A percentile compares a stretch with the other conserved stretches of the same genome.
These are phyloP conservation scores for Neurospora sp. DNA, from an alignment of 2,329 filamentous ascomycete species.

Conservation along the genomic window DNA sequence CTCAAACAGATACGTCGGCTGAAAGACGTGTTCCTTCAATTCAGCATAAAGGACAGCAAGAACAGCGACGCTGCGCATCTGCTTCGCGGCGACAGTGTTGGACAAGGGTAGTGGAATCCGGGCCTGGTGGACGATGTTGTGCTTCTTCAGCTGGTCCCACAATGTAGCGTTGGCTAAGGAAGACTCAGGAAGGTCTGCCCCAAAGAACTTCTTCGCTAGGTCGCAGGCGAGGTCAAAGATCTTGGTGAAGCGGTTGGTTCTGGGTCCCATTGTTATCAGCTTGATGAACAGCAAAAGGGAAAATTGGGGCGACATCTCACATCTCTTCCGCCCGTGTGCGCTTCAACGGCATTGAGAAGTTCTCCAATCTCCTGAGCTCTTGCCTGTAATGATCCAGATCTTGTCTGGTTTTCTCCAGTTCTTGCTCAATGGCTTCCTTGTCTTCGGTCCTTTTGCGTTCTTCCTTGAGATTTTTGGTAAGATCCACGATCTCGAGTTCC, in stretches of 20 bases:
- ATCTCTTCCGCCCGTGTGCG: not conserved
- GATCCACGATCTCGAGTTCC: not conserved
- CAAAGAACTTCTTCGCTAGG: conserved; percentile 2
- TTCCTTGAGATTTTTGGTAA: not conserved
- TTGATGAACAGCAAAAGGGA: not conserved
- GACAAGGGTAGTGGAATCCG: conserved; percentile 21
- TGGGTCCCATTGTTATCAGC: not conserved
- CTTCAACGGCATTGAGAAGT: not conserved
- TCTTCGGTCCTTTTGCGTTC: not conserved
- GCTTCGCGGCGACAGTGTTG: conserved; percentile 22
- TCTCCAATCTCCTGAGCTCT: not conserved
- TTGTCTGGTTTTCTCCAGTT: not conserved
- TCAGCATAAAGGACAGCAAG: conserved; percentile 21
- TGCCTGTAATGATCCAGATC: not conserved
- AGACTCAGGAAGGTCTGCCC: not conserved
- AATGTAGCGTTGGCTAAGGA: not conserved
- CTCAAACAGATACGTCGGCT: conserved; percentile 21
- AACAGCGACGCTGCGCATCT: conserved; percentile 23
- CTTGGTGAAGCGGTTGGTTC: not conserved
- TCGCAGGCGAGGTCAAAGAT: not conserved
- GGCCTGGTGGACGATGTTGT: not conserved
- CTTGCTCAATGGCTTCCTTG: not conserved
- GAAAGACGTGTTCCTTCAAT: conserved; percentile 23
- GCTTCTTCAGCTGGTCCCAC: not conserved
- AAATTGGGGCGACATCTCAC: not conserved